Conservation (phyloP, 805 yeast genomes). For the Metschnikowia proteae region DNA sequence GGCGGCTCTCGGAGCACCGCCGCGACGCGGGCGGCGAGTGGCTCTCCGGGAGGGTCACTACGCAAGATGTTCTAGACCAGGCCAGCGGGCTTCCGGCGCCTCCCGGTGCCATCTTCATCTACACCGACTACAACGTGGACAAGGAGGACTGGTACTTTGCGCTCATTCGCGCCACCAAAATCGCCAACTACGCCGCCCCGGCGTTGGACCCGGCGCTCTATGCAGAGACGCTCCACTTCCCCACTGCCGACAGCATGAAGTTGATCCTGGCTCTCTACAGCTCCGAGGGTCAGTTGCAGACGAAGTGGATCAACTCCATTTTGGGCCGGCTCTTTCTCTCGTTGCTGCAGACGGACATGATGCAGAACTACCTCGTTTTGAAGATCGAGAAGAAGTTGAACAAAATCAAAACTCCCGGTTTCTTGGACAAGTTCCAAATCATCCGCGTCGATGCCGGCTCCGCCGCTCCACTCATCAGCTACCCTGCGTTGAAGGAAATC, state of each 20-base stretch:
- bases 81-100: slow-evolving; percentile 27
- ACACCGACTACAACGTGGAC: slow-evolving; percentile 71
- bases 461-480: slow-evolving; percentile 75
- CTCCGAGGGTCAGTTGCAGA: slow-evolving; percentile 75
- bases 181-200: slow-evolving; percentile 16
- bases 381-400: slow-evolving; percentile 69
- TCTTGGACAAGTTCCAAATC: slow-evolving; percentile 77
- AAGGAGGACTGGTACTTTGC: slow-evolving; percentile 95
- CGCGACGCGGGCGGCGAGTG: slow-evolving; percentile 7
- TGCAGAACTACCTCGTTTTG: slow-evolving; percentile 53
- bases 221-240: slow-evolving; percentile 73
- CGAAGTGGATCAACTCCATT: slow-evolving; percentile 89
- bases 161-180: slow-evolving; percentile 70
- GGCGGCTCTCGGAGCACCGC: slow-evolving; percentile 19
- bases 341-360: slow-evolving; percentile 64
- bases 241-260: slow-evolving; percentile 65
- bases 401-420: slow-evolving; percentile 82
- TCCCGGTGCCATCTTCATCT: slow-evolving; percentile 52
- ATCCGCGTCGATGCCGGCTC: slow-evolving; percentile 70
- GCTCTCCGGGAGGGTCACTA: slow-evolving; percentile 18
- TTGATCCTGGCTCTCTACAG: slow-evolving; percentile 76
- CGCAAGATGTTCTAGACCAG: slow-evolving; percentile 24
- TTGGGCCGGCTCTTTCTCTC: slow-evolving; percentile 79
- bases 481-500: slow-evolving; percentile 63
- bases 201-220: slow-evolving; percentile 47